phyloP scores from a whole-genome alignment of 2,329 filamentous ascomycete genomes.

The Xylariomycetidae sp. region DNA sequence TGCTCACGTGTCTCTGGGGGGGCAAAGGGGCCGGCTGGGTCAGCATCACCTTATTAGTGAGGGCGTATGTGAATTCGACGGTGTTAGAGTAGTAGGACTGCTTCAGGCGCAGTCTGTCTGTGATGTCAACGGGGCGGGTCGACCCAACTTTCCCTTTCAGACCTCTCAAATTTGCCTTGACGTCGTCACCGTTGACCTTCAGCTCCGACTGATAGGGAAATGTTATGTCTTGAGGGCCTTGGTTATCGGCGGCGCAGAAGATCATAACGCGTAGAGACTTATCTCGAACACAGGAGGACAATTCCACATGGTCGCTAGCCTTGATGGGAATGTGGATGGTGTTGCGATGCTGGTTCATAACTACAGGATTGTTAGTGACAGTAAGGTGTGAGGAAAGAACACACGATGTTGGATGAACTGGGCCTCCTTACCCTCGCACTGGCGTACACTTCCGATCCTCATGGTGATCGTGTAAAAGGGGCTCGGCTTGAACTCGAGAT shows the following conservation, averaged over 20 bases:
- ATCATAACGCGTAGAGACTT: slow-evolving; percentile 70
- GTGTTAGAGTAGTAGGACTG: slow-evolving; percentile 67
- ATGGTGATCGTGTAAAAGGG: slow-evolving; percentile 76
- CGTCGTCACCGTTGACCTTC: slow-evolving; percentile 80
- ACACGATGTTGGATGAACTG: not conserved
- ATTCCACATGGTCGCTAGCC: slow-evolving; percentile 46
- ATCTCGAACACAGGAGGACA: slow-evolving; percentile 55
- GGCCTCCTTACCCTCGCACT: slow-evolving; percentile 63
- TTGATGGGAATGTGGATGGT: slow-evolving; percentile 42
- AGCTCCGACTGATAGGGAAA: slow-evolving; percentile 94
- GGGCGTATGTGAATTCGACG: slow-evolving; percentile 83
- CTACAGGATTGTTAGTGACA: slow-evolving; percentile 30
- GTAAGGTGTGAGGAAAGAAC: not conserved
- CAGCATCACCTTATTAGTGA: slow-evolving; percentile 74
- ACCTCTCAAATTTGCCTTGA: slow-evolving; percentile 90
- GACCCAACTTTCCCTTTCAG: slow-evolving; percentile 95
- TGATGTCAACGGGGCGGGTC: slow-evolving; percentile 90
- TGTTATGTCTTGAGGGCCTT: slow-evolving; percentile 67
- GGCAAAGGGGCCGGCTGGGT: slow-evolving; percentile 14
- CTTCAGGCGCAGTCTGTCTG: slow-evolving; percentile 65
- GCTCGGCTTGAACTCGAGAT: slow-evolving; percentile 59
- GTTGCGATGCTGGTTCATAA: slow-evolving; percentile 50
- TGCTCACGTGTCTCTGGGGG: slow-evolving; percentile 28
- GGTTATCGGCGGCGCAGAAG: slow-evolving; percentile 68
- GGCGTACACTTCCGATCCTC: slow-evolving; percentile 58